These are phyloP conservation scores for Nowakowskiella sp. DNA, from an alignment of 192 early-diverging fungal genomes.

Conservation along the genomic window DNA sequence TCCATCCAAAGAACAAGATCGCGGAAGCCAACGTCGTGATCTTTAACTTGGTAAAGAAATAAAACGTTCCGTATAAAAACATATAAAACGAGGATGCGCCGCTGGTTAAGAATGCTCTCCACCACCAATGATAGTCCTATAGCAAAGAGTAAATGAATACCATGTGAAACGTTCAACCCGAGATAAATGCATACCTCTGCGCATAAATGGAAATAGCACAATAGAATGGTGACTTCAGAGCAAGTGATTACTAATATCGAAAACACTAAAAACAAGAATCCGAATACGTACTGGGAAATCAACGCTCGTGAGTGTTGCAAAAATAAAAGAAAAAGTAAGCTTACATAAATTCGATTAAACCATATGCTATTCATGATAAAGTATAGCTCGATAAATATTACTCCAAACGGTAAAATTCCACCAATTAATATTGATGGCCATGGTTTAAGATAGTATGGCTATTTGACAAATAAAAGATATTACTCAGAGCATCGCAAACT, in stretches of 20 bases:
- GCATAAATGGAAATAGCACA: conserved; percentile 56
- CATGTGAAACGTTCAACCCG: conserved; percentile 8
- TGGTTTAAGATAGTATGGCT: conserved; percentile 59
- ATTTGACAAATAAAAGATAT: conserved; percentile 9
- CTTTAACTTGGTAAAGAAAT: conserved; percentile 58
- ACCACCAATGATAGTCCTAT: conserved; percentile 60
- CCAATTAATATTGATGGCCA: conserved; percentile 52
- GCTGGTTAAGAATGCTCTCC: conserved; percentile 75
- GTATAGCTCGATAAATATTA: conserved; percentile 55
- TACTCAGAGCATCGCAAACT: neutral
- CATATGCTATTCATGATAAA: conserved; percentile 55
- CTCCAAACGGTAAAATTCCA: conserved; percentile 63
- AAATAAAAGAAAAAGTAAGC: neutral
- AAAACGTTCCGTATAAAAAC: conserved; percentile 70
- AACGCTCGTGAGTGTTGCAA: neutral
- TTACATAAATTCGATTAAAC: conserved; percentile 40
- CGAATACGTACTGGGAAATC: conserved; percentile 37
- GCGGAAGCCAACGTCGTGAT: conserved; percentile 58
- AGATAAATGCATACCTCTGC: conserved; percentile 37
- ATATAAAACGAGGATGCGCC: conserved; percentile 71
- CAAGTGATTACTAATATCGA: conserved; percentile 47
- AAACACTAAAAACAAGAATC: conserved; percentile 51
- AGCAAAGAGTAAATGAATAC: conserved; percentile 10
- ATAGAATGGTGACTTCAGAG: conserved; percentile 44
- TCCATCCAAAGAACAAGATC: conserved; percentile 64